These are phyloP conservation scores for Trichocladium uniseriatum DNA, from an alignment of 495 filamentous ascomycete species.

Conservation along the genomic window DNA sequence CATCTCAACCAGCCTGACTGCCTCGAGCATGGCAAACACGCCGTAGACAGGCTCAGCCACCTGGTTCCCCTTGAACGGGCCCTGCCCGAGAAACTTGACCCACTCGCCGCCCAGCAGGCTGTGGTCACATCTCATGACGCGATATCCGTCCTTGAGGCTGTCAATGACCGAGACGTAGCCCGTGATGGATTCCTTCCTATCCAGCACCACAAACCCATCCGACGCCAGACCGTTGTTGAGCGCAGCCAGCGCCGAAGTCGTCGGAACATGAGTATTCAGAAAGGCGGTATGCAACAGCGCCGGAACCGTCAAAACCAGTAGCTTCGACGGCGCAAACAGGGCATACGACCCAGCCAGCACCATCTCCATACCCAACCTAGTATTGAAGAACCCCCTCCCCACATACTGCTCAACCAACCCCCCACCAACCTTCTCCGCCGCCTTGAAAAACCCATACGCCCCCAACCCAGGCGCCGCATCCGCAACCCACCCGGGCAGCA, in stretches of 20 bases:
- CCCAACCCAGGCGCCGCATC: slow-evolving; percentile 52
- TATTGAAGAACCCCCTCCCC: slow-evolving; percentile 54
- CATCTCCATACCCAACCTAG: slow-evolving; percentile 61
- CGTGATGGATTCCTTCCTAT: slow-evolving; percentile 72
- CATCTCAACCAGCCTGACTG: slow-evolving; percentile 67
- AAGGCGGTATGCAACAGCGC: slow-evolving; percentile 59
- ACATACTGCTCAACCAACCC: slow-evolving; percentile 45
- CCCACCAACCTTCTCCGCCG: slow-evolving; percentile 44
- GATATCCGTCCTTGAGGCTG: slow-evolving; percentile 56
- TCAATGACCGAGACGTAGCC: slow-evolving; percentile 90
- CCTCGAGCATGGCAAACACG: slow-evolving; percentile 87
- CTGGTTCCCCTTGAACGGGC: slow-evolving; percentile 32
- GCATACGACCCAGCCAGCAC: slow-evolving; percentile 54
- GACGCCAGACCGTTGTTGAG: slow-evolving; percentile 54
- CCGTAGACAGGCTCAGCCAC: slow-evolving; percentile 83
- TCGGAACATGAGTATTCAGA: slow-evolving; percentile 62
- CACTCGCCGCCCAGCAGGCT: slow-evolving; percentile 93
- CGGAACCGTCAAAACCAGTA: slow-evolving; percentile 55
- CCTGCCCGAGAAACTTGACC: slow-evolving; percentile 42
- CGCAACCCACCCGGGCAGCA: slow-evolving; percentile 43
- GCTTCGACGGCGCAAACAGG: slow-evolving; percentile 55
- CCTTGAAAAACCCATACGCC: slow-evolving; percentile 56
- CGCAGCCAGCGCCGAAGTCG: slow-evolving; percentile 38
- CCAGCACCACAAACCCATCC: slow-evolving; percentile 56
- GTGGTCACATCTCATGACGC: slow-evolving; percentile 87